These are phyloP conservation scores for Colletotrichum truncatum DNA, from an alignment of 2,329 filamentous ascomycete genomes.

Conservation along the genomic window DNA sequence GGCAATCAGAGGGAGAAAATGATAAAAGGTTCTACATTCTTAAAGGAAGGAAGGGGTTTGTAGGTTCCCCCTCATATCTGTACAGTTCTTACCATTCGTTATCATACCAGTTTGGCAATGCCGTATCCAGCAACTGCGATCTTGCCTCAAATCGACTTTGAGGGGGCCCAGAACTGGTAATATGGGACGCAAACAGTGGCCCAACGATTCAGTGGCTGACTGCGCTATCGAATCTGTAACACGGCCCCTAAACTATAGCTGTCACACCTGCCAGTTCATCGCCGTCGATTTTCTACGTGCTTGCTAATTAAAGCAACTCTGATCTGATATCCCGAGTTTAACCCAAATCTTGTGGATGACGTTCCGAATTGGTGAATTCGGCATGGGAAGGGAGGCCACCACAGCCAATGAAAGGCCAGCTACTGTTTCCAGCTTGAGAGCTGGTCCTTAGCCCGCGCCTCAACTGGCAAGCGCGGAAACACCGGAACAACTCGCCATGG, in stretches of 20 bases:
- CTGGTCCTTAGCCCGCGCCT: no score
- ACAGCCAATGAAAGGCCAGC: neutral
- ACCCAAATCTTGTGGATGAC: neutral
- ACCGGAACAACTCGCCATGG: no score
- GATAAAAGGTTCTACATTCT: neutral
- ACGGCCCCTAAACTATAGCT: neutral
- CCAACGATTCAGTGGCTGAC: neutral
- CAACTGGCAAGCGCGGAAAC: no score
- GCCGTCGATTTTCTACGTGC: neutral
- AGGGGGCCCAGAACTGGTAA: neutral
- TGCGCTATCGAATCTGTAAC: neutral
- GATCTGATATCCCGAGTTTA: constrained; percentile 18
- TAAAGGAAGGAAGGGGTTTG: neutral
- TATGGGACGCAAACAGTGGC: neutral
- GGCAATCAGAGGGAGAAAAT: no score
- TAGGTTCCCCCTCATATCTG: neutral
- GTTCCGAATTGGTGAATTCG: neutral
- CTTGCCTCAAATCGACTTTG: constrained; percentile 4
- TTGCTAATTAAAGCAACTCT: neutral
- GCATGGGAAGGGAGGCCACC: neutral
- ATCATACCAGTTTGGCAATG: neutral
- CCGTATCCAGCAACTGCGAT: neutral
- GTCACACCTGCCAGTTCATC: neutral
- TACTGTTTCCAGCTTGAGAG: neutral
- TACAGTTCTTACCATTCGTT: neutral